Evolutionary conservation across 495 filamentous ascomycete species (phyloP).

Genomic region (Neurospora sp.): DNA sequence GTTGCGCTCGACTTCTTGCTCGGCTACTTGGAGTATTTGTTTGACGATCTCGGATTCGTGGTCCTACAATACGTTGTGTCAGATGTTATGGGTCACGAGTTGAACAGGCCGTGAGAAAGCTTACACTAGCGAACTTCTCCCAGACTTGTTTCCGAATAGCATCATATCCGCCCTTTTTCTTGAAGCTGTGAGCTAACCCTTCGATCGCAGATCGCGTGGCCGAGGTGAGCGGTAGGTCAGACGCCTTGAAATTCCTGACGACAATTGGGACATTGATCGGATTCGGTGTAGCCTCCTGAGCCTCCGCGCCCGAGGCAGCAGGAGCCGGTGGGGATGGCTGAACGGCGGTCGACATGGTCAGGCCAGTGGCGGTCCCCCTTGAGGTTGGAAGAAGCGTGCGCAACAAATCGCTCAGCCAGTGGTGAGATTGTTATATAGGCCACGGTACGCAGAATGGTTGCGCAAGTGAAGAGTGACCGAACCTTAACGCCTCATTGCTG

Average conservation of each 20-base stretch:
- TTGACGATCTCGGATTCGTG: constrained; percentile 56
- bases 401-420: background rate
- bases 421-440: background rate
- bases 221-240: constrained; percentile 67
- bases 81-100: background rate
- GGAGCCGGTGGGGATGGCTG: background rate
- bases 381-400: background rate
- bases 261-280: constrained; percentile 12
- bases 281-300: background rate
- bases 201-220: constrained; percentile 68
- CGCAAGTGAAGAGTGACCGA: background rate
- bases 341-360: constrained; percentile 9
- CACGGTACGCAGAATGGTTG: background rate
- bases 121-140: constrained; percentile 68
- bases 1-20: constrained; percentile 74
- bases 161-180: constrained; percentile 88
- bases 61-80: constrained; percentile 34
- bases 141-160: constrained; percentile 70
- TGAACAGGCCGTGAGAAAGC: constrained; percentile 17
- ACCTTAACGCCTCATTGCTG: background rate
- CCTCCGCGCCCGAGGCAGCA: background rate
- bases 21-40: constrained; percentile 58
- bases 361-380: background rate
- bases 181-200: constrained; percentile 66
- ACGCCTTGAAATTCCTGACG: constrained; percentile 68